phyloP scores from a whole-genome alignment of 768 basidiomycete genomes.

The Paxillus ammoniavirescens region DNA sequence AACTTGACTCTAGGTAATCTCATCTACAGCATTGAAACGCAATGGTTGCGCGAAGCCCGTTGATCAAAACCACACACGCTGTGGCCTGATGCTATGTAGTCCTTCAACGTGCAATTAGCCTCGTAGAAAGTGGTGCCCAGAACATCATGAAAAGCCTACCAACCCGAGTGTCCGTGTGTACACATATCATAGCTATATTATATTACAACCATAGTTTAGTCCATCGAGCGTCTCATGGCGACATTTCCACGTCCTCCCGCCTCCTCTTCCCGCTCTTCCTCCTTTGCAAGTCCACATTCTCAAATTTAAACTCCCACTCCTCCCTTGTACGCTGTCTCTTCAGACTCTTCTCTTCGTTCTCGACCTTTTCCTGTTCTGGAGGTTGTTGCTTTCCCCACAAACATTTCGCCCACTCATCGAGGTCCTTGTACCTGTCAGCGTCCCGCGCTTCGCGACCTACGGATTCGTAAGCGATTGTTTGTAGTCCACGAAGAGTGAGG shows the following conservation, averaged over 20 bases:
- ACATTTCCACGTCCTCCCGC: conserved; percentile 25
- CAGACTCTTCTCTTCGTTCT: conserved; percentile 24
- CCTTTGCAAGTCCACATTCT: conserved; percentile 20
- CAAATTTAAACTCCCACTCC: conserved; percentile 44
- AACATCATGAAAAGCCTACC: too few species aligned
- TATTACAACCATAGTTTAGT: neutral
- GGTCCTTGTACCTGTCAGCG: conserved; percentile 41
- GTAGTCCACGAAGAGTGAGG: conserved; percentile 46
- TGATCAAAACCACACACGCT: too few species aligned
- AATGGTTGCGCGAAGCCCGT: too few species aligned
- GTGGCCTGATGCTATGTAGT: too few species aligned
- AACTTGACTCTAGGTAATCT: too few species aligned
- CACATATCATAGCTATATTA: too few species aligned
- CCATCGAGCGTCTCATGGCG: conserved; percentile 10
- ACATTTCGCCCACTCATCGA: conserved; percentile 43
- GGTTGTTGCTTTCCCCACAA: conserved; percentile 42
- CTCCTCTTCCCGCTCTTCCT: conserved; percentile 20
- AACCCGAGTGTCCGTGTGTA: too few species aligned
- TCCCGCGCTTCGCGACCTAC: conserved; percentile 48
- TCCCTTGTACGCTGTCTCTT: conserved; percentile 41
- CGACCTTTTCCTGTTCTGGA: conserved; percentile 29
- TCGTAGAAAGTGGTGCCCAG: too few species aligned
- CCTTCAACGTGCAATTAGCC: too few species aligned
- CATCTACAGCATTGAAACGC: too few species aligned
- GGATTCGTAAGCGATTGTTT: conserved; percentile 51